Percentiles rank a stretch among this genome's conserved stretches.
Conservation (phyloP, 768 basidiomycete genomes). For the Boletus vermiculosoides region DNA sequence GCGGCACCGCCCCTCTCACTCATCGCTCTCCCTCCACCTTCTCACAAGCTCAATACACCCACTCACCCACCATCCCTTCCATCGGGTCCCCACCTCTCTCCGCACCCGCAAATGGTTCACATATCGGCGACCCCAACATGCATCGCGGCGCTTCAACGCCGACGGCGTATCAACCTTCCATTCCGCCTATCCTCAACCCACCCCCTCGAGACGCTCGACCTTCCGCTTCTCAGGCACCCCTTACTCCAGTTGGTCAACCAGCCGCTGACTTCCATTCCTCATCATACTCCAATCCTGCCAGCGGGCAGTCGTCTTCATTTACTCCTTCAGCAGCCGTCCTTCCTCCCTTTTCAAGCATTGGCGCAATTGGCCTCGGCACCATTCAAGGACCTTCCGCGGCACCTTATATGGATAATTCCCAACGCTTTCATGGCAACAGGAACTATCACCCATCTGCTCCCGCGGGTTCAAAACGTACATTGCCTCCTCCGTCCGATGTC, state of each 20-base stretch:
- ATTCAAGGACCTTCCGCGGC: constrained; percentile 54
- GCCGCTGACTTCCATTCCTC: constrained; percentile 45
- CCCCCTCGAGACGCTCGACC: constrained; percentile 34
- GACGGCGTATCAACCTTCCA: constrained; percentile 27
- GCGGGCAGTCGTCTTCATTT: constrained; percentile 32
- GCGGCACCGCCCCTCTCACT: constrained; percentile 45
- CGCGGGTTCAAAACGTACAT: constrained; percentile 56
- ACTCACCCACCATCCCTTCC: constrained; percentile 67
- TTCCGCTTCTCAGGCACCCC: constrained; percentile 35
- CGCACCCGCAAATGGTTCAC: constrained; percentile 39
- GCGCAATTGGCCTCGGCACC: constrained; percentile 47
- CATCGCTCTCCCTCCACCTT: constrained; percentile 66
- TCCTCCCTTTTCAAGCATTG: constrained; percentile 71
- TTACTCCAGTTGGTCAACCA: constrained; percentile 32
- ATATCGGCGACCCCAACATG: constrained; percentile 21
- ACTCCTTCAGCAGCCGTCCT: constrained; percentile 51
- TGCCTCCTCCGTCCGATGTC: constrained; percentile 61
- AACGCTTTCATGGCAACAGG: constrained; percentile 28
- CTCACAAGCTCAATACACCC: constrained; percentile 48
- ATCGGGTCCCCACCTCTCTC: constrained; percentile 48
- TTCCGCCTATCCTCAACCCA: constrained; percentile 32
- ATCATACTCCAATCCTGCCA: constrained; percentile 41
- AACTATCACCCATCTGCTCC: constrained; percentile 32
- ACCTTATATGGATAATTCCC: constrained; percentile 50
- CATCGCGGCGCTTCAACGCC: constrained; percentile 33